phyloP scores from a whole-genome alignment of 2,329 filamentous ascomycete species.

The Fusarium duplospermum region DNA sequence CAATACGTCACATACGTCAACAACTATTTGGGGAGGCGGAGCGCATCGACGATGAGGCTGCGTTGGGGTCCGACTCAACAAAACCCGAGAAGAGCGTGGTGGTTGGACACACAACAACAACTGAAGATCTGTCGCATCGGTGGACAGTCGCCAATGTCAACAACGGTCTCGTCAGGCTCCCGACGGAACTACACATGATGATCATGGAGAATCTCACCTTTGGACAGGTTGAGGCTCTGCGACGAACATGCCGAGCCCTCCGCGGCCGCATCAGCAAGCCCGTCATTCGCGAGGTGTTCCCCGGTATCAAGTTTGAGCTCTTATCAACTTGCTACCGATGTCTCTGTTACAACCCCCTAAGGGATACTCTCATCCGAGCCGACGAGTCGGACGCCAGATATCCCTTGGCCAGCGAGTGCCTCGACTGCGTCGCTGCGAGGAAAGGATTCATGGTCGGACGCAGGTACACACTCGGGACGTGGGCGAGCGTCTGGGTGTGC shows the following conservation, averaged over 20 bases:
- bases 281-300: constrained; percentile 52
- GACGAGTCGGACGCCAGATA: constrained; percentile 46
- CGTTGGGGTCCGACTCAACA: neutral
- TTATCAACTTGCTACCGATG: constrained; percentile 56
- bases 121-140: accelerated
- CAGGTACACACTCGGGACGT: constrained; percentile 52
- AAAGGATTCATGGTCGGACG: constrained; percentile 52
- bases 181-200: constrained; percentile 56
- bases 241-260: constrained; percentile 54
- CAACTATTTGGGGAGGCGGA: constrained; percentile 2
- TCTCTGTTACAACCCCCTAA: constrained; percentile 48
- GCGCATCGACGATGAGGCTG: neutral
- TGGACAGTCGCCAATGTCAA: neutral
- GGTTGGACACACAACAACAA: neutral
- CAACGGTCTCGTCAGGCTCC: constrained; percentile 49
- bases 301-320: constrained; percentile 46
- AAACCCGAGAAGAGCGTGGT: neutral
- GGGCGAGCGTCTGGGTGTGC: constrained; percentile 52
- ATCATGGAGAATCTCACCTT: constrained; percentile 56
- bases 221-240: constrained; percentile 56
- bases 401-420: constrained; percentile 55
- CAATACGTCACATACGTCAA: constrained; percentile 1
- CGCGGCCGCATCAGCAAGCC: constrained; percentile 49
- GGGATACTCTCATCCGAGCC: constrained; percentile 49
- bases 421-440: constrained; percentile 52